Conservation (phyloP, 2,329 filamentous ascomycete species). For the Macrophomina tecta region DNA sequence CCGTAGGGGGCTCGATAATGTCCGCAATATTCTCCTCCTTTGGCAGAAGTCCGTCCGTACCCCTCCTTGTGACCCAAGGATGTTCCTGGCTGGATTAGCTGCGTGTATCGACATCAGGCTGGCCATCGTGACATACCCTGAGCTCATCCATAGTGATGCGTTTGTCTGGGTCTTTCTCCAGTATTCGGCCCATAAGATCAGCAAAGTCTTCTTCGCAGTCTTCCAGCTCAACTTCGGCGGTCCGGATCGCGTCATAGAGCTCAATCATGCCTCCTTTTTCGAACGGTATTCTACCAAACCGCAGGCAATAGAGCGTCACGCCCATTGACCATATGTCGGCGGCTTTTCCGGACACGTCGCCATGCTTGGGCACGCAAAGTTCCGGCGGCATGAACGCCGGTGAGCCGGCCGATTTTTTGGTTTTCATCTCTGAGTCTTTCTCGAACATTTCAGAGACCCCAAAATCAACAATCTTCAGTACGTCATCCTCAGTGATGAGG, state of each 20-base stretch:
- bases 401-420: slow-evolving; percentile 89
- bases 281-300: slow-evolving; percentile 88
- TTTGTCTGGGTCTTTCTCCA: slow-evolving; percentile 85
- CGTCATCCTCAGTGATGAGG: slow-evolving; percentile 84
- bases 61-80: slow-evolving; percentile 87
- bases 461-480: slow-evolving; percentile 98
- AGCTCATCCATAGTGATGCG: slow-evolving; percentile 84
- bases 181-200: slow-evolving; percentile 73
- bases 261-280: slow-evolving; percentile 79
- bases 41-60: slow-evolving; percentile 77
- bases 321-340: slow-evolving; percentile 99
- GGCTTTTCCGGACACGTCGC: slow-evolving; percentile 84
- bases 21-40: slow-evolving; percentile 85
- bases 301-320: slow-evolving; percentile 88
- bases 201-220: slow-evolving; percentile 72
- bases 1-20: slow-evolving; percentile 81
- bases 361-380: slow-evolving; percentile 84
- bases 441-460: slow-evolving; percentile 99
- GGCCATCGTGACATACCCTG: slow-evolving; percentile 64
- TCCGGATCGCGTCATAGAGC: slow-evolving; percentile 86
- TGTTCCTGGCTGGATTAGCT: slow-evolving; percentile 68
- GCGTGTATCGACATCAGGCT: neutral
- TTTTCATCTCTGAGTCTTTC: slow-evolving; percentile 85
- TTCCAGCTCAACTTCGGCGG: slow-evolving; percentile 66
- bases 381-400: slow-evolving; percentile 95